phyloP scores from a whole-genome alignment of 1,284 basidiomycete genomes.

The Ceratobasidium sp. region DNA sequence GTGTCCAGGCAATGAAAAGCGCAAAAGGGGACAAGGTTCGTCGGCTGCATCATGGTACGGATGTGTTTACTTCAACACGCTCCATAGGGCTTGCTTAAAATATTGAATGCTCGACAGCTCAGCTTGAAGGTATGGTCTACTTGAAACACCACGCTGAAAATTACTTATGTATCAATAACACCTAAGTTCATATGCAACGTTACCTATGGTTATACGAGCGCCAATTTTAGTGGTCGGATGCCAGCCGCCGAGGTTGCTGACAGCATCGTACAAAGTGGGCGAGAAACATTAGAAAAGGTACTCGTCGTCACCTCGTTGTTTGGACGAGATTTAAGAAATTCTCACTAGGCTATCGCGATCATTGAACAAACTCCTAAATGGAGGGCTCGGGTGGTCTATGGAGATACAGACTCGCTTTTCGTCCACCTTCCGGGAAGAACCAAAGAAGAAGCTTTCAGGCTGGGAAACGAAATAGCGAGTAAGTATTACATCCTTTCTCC shows the following conservation, averaged over 20 bases:
- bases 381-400: slow-evolving; percentile 94
- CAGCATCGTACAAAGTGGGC: slow-evolving; percentile 94
- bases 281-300: slow-evolving; percentile 94
- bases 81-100: slow-evolving; percentile 68
- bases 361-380: slow-evolving; percentile 83
- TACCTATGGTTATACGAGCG: slow-evolving; percentile 94
- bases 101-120: slow-evolving; percentile 87
- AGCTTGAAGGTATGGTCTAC: slow-evolving; percentile 77
- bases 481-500: not conserved
- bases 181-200: slow-evolving; percentile 68
- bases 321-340: not conserved
- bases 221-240: slow-evolving; percentile 95
- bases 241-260: slow-evolving; percentile 98
- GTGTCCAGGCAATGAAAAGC: slow-evolving; percentile 75
- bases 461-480: slow-evolving; percentile 89
- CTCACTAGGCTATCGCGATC: slow-evolving; percentile 75
- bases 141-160: not conserved
- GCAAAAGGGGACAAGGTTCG: slow-evolving; percentile 74
- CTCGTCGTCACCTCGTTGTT: slow-evolving; percentile 28
- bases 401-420: slow-evolving; percentile 98
- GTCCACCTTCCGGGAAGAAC: slow-evolving; percentile 87
- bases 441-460: slow-evolving; percentile 90
- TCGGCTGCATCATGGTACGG: not conserved
- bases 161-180: not conserved
- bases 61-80: slow-evolving; percentile 3